phyloP scores from a whole-genome alignment of 805 yeast species.

The Komagataella mondaviorum region DNA sequence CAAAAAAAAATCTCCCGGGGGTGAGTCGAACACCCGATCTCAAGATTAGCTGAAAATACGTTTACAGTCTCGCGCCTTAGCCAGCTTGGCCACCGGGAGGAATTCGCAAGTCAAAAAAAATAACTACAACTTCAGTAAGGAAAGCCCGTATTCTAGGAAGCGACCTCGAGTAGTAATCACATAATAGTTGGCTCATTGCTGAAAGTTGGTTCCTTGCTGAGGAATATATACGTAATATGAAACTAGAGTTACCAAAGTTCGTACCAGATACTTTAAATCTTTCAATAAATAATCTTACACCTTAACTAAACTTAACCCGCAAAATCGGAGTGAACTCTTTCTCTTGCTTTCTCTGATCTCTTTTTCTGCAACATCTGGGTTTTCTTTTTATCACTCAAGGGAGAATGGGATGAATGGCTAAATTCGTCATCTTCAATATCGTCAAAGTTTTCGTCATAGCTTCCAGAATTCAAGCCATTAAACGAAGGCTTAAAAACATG shows the following conservation, averaged over 20 bases:
- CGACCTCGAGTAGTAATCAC: no score
- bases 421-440: neutral
- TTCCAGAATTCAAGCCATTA: neutral
- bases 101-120: neutral
- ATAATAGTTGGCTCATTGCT: no score
- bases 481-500: slow-evolving; percentile 2
- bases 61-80: slow-evolving; percentile 1
- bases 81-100: slow-evolving; percentile 2
- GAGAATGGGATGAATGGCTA: neutral
- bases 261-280: neutral
- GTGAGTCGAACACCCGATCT: slow-evolving; percentile 1
- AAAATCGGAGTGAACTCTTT: neutral
- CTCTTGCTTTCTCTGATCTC: neutral
- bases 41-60: neutral
- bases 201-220: neutral
- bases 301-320: neutral
- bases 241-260: no score
- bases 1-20: neutral
- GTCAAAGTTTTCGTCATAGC: neutral
- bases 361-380: neutral
- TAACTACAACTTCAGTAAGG: neutral
- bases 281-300: neutral
- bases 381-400: neutral
- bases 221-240: no score
- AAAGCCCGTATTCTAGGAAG: no score